Percentiles rank a stretch among this genome's conserved stretches.
Conservation (phyloP, 169 alveolate species). For the Plasmodium gonderi region DNA sequence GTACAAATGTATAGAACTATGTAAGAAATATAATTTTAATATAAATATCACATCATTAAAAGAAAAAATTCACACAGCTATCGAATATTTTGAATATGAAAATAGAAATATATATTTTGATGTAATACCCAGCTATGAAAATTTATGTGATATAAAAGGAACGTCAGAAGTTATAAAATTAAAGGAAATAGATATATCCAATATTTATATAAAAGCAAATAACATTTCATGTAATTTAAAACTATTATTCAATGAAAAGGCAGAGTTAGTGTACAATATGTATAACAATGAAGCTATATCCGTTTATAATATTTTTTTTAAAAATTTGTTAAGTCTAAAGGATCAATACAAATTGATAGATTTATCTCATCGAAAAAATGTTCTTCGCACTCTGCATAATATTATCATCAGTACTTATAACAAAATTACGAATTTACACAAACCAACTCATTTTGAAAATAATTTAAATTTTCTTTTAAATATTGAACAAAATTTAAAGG, state of each 20-base stretch:
- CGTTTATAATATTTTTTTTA: background rate
- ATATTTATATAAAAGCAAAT: slow-evolving; percentile 34
- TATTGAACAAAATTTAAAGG: slow-evolving; percentile 29
- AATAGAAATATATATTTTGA: slow-evolving; percentile 67
- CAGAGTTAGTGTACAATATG: slow-evolving; percentile 10
- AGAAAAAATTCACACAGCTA: slow-evolving; percentile 3
- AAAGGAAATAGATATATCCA: slow-evolving; percentile 28
- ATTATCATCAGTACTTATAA: slow-evolving; percentile 11
- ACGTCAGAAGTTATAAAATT: slow-evolving; percentile 23
- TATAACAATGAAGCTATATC: slow-evolving; percentile 5
- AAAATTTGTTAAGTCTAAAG: background rate
- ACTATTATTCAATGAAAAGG: slow-evolving; percentile 43
- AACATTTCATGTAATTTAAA: slow-evolving; percentile 31
- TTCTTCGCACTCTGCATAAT: slow-evolving; percentile 7
- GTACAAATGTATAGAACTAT: slow-evolving; percentile 25
- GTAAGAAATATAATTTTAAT: slow-evolving; percentile 23
- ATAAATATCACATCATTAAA: slow-evolving; percentile 9
- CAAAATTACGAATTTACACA: slow-evolving; percentile 12
- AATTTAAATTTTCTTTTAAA: background rate
- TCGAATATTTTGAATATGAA: slow-evolving; percentile 56
- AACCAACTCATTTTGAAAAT: slow-evolving; percentile 1
- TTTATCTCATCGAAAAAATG: slow-evolving; percentile 40
- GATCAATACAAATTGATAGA: slow-evolving; percentile 49
- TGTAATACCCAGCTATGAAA: slow-evolving; percentile 46
- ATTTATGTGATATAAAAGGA: slow-evolving; percentile 22